Evolutionary conservation across 73 alveolate species (phyloP), one percentile per base, ranked within the genome.

Genomic region (Paramecium biaurelia): DNA sequence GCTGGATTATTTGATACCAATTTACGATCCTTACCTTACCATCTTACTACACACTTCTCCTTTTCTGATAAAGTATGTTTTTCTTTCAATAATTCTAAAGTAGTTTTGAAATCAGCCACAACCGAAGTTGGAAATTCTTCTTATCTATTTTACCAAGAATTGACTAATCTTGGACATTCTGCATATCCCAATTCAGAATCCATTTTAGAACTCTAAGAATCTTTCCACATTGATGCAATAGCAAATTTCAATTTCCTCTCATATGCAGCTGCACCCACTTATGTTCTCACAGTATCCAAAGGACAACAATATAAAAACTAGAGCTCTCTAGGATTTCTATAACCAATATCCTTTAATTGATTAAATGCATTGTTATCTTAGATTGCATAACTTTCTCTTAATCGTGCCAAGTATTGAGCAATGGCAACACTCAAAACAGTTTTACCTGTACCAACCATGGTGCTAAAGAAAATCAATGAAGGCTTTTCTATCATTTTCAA

Each of bases 371-470:
- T 32, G 24, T 74, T 74, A 35, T 41, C 59, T 74, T 41, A 15
- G 4, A n/a, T 15, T 2, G 87, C 84, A 26, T 23, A 63, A 7
- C 45, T 63, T 5, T 79, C 56, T 43, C 90, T 79, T 4, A 79
- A 8, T 5, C 74, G 45, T 12, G 45, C 45, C 20, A 79, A 20
- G 47, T 41, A 79, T 79, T 41, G n/a, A 21, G 90, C 90, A 26
- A 79, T 43, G 4, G 90, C 90, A 8, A 79, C 74, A 79, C 90
- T 79, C 76, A 79, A 43, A 3, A 79, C 90, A 20, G 90, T 79
- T 14, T 79, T 79, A 43, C 90, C 90, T 79, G 90, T 79, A 42
- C 90, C 90, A 38, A 79, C 90, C 90, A 79, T 79, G 0, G 90
- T 79, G n/a, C 74, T 79, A 30, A 79, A 42, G 32, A 79, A 79